Evolutionary conservation across 352 stramenopile species (phyloP), one percentile per base, ranked within the genome.

Genomic region (Pythium sp.): DNA sequence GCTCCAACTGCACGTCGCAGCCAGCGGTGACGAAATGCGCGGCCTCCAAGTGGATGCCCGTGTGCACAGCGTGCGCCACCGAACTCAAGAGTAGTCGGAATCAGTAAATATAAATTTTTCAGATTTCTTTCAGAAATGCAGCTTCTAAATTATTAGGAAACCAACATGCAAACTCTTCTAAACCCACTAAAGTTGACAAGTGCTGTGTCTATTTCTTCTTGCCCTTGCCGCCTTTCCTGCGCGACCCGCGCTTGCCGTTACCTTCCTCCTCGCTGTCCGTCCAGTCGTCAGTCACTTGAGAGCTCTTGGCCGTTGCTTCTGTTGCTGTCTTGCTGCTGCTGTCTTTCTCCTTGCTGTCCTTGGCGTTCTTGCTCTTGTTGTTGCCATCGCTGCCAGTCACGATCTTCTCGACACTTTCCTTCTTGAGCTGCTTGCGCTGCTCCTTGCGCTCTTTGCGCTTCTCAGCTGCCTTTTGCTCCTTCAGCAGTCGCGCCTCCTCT

Each of bases 1-100:
- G 87, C 66, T 91, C 75, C 20, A 81, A 85, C 58, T 95, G 87
- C 65, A 77, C 59, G 4, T 77, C 68, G 0, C 62, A 73, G 14
- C 72, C 79, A 11, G 87, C 87, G 28, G 82, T 81, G 67, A 91
- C 84, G 6, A 95, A 95, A 57, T 95, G 87, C 65, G 68, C 85
- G 28, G 87, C 87, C 5, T 93, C 87, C 26, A 95, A 95, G 68
- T 93, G 85, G 87, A 93, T 95, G 87, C 87, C 85, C 22, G 85
- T 95, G 32, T 95, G 87, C 70, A 65, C 67, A 5, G 72, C 73
- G 6, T 95, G 87, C 46, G 85, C 80, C 22, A 69, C 62, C 28
- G 54, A 66, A 8, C 68, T 94, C 24, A 91, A 87, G 64, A 56
- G 61, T 65, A 81, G 69, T 62, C 72, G 76, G 46, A 34, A 63